These are phyloP conservation scores for Exophiala sideris DNA, from an alignment of 2,329 filamentous ascomycete genomes.

Conservation along the genomic window DNA sequence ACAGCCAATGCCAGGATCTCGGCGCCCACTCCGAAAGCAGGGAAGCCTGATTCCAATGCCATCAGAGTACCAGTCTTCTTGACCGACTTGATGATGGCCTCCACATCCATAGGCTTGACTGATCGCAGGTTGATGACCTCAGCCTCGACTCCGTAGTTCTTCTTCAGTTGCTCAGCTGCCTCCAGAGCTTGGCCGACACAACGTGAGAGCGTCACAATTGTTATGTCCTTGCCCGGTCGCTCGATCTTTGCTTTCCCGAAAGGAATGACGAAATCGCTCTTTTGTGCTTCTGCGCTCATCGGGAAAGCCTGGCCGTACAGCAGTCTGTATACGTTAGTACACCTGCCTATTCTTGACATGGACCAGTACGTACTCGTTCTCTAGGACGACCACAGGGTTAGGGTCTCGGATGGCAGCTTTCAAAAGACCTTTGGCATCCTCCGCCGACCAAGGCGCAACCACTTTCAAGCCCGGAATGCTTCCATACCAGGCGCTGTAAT, in stretches of 20 bases:
- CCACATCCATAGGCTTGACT: conserved; percentile 92
- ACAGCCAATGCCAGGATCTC: conserved; percentile 93
- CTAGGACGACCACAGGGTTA: conserved; percentile 89
- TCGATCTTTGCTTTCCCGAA: conserved; percentile 99
- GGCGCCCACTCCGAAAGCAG: conserved; percentile 84
- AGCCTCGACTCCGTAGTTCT: conserved; percentile 91
- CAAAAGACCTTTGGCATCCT: conserved; percentile 96
- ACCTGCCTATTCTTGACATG: neutral
- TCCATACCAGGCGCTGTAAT: conserved; percentile 98
- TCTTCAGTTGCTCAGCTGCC: conserved; percentile 87
- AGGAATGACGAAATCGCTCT: conserved; percentile 92
- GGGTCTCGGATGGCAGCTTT: conserved; percentile 98
- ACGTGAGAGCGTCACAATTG: conserved; percentile 89
- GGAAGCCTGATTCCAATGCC: conserved; percentile 92
- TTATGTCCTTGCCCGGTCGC: conserved; percentile 91
- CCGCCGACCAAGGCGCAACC: conserved; percentile 89
- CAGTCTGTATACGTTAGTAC: conserved; percentile 50
- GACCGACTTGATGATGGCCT: conserved; percentile 91
- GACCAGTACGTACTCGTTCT: conserved; percentile 64
- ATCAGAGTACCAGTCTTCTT: conserved; percentile 97
- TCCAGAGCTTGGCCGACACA: conserved; percentile 88
- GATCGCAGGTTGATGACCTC: conserved; percentile 99
- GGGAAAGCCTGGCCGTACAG: conserved; percentile 93
- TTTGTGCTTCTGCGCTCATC: conserved; percentile 95
- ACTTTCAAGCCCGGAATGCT: conserved; percentile 98